A percentile compares a stretch with the other conserved stretches of the same genome.
Evolutionary conservation across 306 rosid genomes (phyloP).

Genomic region (Glycine latifolia): DNA sequence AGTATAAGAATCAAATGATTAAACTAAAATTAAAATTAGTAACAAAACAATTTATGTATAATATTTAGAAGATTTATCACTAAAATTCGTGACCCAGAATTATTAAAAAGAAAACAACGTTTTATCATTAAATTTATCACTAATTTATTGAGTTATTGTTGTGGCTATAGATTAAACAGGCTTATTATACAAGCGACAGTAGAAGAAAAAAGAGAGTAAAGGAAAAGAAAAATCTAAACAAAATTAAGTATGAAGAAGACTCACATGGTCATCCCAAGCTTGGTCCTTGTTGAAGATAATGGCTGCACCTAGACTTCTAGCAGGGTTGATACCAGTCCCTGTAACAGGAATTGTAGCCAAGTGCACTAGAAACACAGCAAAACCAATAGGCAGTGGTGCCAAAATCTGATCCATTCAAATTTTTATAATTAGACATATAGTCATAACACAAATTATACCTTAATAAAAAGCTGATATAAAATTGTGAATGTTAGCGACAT

Average conservation of each 20-base stretch:
- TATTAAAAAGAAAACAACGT: too few species aligned
- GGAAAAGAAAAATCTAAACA: not conserved
- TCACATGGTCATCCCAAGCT: slow-evolving; percentile 49
- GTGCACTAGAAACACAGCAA: slow-evolving; percentile 50
- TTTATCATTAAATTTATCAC: not conserved
- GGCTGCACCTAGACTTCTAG: slow-evolving; percentile 52
- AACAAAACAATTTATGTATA: too few species aligned
- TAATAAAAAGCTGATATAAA: too few species aligned
- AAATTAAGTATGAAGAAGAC: slow-evolving; percentile 10
- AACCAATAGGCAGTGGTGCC: slow-evolving; percentile 52
- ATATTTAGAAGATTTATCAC: too few species aligned
- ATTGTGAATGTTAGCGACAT: too few species aligned
- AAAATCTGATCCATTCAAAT: slow-evolving; percentile 43
- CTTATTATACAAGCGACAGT: not conserved
- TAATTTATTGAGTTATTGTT: not conserved
- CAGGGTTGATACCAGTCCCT: slow-evolving; percentile 50
- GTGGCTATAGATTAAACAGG: not conserved
- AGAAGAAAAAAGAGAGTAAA: not conserved
- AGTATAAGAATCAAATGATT: too few species aligned
- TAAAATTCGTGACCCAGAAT: too few species aligned
- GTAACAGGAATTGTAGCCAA: slow-evolving; percentile 54
- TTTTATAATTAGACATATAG: not conserved
- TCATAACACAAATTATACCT: not conserved
- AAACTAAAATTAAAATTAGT: too few species aligned
- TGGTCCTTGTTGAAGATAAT: slow-evolving; percentile 44